Conservation (phyloP, 2,329 filamentous ascomycete species). For the Hypomyces rosellus region DNA sequence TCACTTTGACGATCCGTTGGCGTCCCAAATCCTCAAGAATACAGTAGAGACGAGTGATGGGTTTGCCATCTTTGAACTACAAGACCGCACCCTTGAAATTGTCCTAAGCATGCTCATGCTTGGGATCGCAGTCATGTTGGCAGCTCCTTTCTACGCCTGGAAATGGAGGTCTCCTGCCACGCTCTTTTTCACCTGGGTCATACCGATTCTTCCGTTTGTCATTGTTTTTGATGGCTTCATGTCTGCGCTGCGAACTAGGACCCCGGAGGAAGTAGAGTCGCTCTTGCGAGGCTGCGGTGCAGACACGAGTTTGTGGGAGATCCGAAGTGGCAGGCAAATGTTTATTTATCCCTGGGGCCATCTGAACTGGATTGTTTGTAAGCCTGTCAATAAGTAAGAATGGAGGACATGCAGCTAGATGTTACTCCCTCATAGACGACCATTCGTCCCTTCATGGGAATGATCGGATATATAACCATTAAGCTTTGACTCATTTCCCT, state of each 20-base stretch:
- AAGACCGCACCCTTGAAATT: slow-evolving; percentile 53
- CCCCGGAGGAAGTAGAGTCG: slow-evolving; percentile 55
- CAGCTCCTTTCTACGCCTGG: slow-evolving; percentile 48
- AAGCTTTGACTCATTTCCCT: too few relatives aligned
- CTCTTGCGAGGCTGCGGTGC: slow-evolving; percentile 50
- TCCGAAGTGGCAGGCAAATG: slow-evolving; percentile 39
- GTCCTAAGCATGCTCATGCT: slow-evolving; percentile 47
- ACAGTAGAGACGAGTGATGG: slow-evolving; percentile 59
- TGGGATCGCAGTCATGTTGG: slow-evolving; percentile 43
- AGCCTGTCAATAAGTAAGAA: background rate
- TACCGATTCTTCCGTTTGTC: slow-evolving; percentile 62
- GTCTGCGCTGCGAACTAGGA: slow-evolving; percentile 61
- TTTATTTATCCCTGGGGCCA: slow-evolving; percentile 47
- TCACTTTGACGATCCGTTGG: slow-evolving; percentile 49
- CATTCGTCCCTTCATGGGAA: too few relatives aligned
- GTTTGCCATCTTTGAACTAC: slow-evolving; percentile 70
- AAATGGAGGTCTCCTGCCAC: slow-evolving; percentile 47
- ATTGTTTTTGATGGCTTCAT: slow-evolving; percentile 64
- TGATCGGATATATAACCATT: too few relatives aligned
- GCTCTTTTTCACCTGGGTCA: slow-evolving; percentile 25
- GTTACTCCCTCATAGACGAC: too few relatives aligned
- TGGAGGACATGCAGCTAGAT: too few relatives aligned
- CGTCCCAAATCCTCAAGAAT: slow-evolving; percentile 54
- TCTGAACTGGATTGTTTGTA: slow-evolving; percentile 34
- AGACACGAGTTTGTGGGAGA: slow-evolving; percentile 39